phyloP scores from a whole-genome alignment of 2,329 filamentous ascomycete genomes.

The Aspergillus alliaceus region DNA sequence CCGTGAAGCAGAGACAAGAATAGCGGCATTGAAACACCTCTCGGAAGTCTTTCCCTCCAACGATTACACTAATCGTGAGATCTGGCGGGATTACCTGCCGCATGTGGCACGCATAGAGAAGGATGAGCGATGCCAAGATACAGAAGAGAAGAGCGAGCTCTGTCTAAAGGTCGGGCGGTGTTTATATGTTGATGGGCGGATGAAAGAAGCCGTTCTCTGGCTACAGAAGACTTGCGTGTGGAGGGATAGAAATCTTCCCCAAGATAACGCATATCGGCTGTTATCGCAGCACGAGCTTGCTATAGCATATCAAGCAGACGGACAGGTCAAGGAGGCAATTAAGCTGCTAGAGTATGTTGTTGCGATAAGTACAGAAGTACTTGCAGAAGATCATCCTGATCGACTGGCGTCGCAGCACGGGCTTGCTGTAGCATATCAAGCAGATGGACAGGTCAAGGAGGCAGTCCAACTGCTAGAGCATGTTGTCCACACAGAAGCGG shows the following conservation, averaged over 20 bases:
- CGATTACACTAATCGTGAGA: slow-evolving; percentile 16
- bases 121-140: neutral
- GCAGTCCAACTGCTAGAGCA: too few species aligned
- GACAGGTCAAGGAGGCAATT: too few species aligned
- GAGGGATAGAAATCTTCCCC: neutral
- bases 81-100: slow-evolving; percentile 32
- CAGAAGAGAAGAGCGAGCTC: neutral
- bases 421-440: too few species aligned
- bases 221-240: neutral
- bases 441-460: too few species aligned
- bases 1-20: neutral
- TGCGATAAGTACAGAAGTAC: neutral
- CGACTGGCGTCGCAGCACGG: neutral
- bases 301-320: neutral
- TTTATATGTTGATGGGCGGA: neutral
- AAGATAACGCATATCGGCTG: neutral
- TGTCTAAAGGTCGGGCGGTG: neutral
- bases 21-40: slow-evolving; percentile 15
- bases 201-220: slow-evolving; percentile 1
- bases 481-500: too few species aligned
- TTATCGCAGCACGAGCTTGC: too few species aligned
- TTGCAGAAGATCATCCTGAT: neutral
- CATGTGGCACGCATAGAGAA: slow-evolving; percentile 18
- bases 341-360: too few species aligned
- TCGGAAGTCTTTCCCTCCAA: slow-evolving; percentile 6